phyloP scores from a whole-genome alignment of 306 rosid species.

The Macrotyloma uniflorum region DNA sequence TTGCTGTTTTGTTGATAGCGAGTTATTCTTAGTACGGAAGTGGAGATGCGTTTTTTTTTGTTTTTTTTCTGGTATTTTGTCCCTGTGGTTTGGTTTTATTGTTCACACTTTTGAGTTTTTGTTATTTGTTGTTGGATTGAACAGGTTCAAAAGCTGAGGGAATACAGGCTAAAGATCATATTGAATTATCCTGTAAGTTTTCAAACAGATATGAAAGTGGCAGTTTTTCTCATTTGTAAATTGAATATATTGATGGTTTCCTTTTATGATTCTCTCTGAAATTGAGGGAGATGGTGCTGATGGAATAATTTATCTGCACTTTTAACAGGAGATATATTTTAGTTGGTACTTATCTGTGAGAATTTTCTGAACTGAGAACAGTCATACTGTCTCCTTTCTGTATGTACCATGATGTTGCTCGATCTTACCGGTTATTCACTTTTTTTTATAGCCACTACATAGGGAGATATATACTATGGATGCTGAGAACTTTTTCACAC shows the following conservation, averaged over 20 bases:
- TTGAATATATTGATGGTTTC: constrained; percentile 3
- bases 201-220: constrained; percentile 16
- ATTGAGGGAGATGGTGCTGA: constrained; percentile 23
- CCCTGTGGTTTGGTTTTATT: not conserved
- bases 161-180: constrained; percentile 58
- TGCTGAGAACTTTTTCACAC: constrained; percentile 68
- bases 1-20: too few species aligned
- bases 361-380: not conserved
- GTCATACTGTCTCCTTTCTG: not conserved
- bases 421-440: constrained; percentile 30
- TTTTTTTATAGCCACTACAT: constrained; percentile 66
- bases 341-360: constrained; percentile 8
- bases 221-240: not conserved
- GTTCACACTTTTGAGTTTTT: not conserved
- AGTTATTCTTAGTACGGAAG: not conserved
- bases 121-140: not conserved
- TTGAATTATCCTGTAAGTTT: constrained; percentile 65
- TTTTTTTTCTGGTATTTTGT: not conserved
- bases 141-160: constrained; percentile 81
- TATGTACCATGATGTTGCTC: not conserved
- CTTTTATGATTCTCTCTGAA: constrained; percentile 22
- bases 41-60: constrained; percentile 4
- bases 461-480: constrained; percentile 73
- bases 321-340: constrained; percentile 18
- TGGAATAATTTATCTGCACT: not conserved